Evolutionary conservation across 805 yeast species (phyloP), one percentile per base, ranked within the genome.

Genomic region (Clavispora santaluciae): DNA sequence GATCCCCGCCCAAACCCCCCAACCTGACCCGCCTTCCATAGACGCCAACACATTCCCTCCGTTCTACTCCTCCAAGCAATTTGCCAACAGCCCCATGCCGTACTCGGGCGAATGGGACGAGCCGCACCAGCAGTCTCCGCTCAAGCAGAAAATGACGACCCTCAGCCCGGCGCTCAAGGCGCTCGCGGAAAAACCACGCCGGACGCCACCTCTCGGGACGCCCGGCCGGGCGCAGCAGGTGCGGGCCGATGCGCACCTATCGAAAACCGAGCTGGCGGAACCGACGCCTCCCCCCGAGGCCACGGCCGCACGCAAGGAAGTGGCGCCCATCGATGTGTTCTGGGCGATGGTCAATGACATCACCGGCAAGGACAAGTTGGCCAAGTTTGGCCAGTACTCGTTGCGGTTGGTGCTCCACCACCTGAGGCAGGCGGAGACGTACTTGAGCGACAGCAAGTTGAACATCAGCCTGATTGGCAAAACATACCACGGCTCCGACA

Each of bases 361-460:
- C 21, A 72, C 77, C 2, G 91, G 91, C 37, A 84, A 83, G 56
- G 93, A 84, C 53, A 81, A 82, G 54, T 44, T 82, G 45, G 84
- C 86, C 18, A 84, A 84, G 49, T 65, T 79, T 8, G 64, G 78
- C 20, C 83, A 80, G 52, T 82, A 82, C 54, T 56, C 74, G 0
- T 56, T 84, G 31, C 74, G 84, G 42, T 55, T 83, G 15, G 53
- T 81, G 29, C 62, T 73, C 17, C 56, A 67, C 37, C 75, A 78
- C 50, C 64, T 81, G 15, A 51, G 64, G n/a, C 62, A 64, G 21
- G 55, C 74, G 1, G 62, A 64, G 46, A 41, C 46, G 11, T 60
- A 55, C 40, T 50, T 68, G 35, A 59, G 68, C 48, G 69, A 66
- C 49, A 62, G 56, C 2, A 22, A 42, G 24, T 50, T 69, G 30